Evolutionary conservation across 352 stramenopile genomes (phyloP).

Genomic region (Phytophthora agathidicida): DNA sequence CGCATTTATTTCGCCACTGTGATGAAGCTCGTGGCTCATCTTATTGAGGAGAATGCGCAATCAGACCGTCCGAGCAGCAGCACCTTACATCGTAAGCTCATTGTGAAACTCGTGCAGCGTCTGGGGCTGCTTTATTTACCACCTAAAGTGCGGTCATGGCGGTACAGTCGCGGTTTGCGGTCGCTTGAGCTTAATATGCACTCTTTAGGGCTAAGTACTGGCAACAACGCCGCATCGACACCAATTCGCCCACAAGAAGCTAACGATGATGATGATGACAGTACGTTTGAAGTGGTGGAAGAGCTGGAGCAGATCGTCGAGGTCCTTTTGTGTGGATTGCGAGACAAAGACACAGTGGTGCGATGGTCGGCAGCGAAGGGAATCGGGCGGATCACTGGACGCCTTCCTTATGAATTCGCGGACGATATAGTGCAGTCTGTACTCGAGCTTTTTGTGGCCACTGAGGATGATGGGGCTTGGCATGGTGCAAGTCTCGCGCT

Average conservation of each 20-base stretch:
- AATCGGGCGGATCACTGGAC: conserved; percentile 95
- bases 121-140: conserved; percentile 95
- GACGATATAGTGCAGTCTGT: conserved; percentile 98
- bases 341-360: conserved; percentile 96
- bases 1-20: conserved; percentile 77
- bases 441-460: conserved; percentile 93
- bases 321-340: conserved; percentile 84
- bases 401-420: conserved; percentile 93
- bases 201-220: conserved; percentile 38
- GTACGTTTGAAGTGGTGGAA: conserved; percentile 89
- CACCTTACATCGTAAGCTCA: conserved; percentile 93
- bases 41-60: conserved; percentile 59
- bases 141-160: conserved; percentile 94
- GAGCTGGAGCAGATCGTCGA: conserved; percentile 98
- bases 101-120: conserved; percentile 97
- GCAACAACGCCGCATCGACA: neutral
- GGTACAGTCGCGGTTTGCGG: conserved; percentile 94
- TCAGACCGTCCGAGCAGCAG: conserved; percentile 57
- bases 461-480: conserved; percentile 94
- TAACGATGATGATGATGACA: conserved; percentile 45
- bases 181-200: conserved; percentile 94
- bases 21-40: conserved; percentile 68
- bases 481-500: conserved; percentile 97
- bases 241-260: conserved; percentile 2
- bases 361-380: conserved; percentile 99